Evolutionary conservation across 148 eudicot genomes (phyloP).

Genomic region (Chenopodium formosanum): DNA sequence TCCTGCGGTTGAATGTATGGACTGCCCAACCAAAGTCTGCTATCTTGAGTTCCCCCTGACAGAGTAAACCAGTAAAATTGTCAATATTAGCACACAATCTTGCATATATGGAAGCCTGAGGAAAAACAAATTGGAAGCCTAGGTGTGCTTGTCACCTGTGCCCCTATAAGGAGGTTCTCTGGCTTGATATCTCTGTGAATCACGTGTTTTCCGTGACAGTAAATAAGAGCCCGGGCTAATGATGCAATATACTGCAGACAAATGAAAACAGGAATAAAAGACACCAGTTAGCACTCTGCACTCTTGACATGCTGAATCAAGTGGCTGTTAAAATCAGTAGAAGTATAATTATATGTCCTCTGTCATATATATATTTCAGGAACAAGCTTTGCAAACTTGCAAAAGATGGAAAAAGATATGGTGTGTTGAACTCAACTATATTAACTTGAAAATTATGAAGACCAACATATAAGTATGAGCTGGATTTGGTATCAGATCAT

Average conservation of each 20-base stretch:
- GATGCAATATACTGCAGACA: conserved; percentile 79
- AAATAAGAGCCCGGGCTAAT: conserved; percentile 87
- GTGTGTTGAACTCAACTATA: too few relatives aligned
- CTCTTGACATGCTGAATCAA: not conserved
- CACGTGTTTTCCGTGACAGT: conserved; percentile 96
- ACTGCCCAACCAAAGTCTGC: conserved; percentile 99
- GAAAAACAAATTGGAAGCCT: not conserved
- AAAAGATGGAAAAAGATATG: too few relatives aligned
- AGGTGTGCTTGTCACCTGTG: conserved; percentile 56
- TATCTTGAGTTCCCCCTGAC: conserved; percentile 92
- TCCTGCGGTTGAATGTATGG: conserved; percentile 89
- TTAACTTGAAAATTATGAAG: too few relatives aligned
- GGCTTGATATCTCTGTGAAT: conserved; percentile 98
- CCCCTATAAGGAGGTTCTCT: conserved; percentile 89
- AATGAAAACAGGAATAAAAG: conserved; percentile 10
- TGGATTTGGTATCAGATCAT: not conserved
- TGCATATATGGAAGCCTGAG: not conserved
- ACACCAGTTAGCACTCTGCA: conserved; percentile 1
- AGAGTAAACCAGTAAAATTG: conserved; percentile 9
- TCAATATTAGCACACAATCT: not conserved
- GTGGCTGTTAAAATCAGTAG: not conserved
- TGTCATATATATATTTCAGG: too few relatives aligned
- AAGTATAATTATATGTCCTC: too few relatives aligned
- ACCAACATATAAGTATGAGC: too few relatives aligned
- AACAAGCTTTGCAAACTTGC: too few relatives aligned